Conservation (phyloP, 495 filamentous ascomycete genomes). For the Bathelium albidoporum region DNA sequence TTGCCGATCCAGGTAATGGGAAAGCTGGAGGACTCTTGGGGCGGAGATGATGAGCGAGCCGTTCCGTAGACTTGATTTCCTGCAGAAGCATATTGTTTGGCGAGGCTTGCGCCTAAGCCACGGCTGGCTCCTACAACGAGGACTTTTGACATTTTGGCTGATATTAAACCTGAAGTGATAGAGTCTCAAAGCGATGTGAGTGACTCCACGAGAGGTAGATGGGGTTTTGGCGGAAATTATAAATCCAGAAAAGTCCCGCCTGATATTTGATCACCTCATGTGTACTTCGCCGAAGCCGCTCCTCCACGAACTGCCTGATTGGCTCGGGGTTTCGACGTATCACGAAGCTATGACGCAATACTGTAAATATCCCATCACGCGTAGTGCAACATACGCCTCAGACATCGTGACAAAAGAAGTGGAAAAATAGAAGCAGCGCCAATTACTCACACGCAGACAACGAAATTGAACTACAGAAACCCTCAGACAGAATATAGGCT, state of each 20-base stretch:
- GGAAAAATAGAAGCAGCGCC: too few relatives aligned
- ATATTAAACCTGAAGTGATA: background rate
- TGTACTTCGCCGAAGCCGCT: background rate
- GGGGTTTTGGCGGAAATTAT: too few relatives aligned
- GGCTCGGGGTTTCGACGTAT: too few relatives aligned
- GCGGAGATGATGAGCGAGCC: conserved; percentile 28
- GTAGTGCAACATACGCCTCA: background rate
- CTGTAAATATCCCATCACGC: background rate
- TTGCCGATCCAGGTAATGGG: conserved; percentile 31
- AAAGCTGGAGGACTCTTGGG: conserved; percentile 21
- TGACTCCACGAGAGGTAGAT: too few relatives aligned
- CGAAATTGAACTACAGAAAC: too few relatives aligned
- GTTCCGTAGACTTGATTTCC: conserved; percentile 49
- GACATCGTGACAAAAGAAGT: too few relatives aligned
- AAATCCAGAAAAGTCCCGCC: too few relatives aligned
- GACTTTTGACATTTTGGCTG: conserved; percentile 36
- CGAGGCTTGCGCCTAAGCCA: conserved; percentile 54
- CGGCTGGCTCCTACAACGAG: conserved; percentile 59
- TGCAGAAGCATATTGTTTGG: conserved; percentile 45
- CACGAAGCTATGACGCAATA: conserved; percentile 1
- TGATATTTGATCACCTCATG: too few relatives aligned
- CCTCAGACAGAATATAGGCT: too few relatives aligned
- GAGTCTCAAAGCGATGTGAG: too few relatives aligned
- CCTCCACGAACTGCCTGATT: background rate
- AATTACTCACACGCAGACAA: too few relatives aligned